phyloP scores from a whole-genome alignment of 371 early-diverging fungal genomes.

The Syncephalastrum racemosum region DNA sequence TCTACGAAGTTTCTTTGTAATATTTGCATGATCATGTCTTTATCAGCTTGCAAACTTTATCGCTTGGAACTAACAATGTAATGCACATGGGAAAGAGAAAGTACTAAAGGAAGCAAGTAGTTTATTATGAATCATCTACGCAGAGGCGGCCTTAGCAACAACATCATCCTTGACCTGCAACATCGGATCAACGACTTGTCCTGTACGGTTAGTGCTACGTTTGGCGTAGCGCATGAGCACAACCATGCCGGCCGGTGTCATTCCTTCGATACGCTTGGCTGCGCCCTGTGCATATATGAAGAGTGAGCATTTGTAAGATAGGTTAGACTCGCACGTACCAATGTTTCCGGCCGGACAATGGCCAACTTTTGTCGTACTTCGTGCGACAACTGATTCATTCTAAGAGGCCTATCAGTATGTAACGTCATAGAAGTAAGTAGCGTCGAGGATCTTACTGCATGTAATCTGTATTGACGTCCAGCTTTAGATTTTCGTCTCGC shows the following conservation, averaged over 20 bases:
- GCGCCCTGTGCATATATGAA: slow-evolving; percentile 55
- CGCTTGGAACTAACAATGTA: too few relatives aligned
- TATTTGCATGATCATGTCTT: too few relatives aligned
- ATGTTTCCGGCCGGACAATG: slow-evolving; percentile 69
- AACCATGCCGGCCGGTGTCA: slow-evolving; percentile 79
- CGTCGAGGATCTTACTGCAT: not conserved
- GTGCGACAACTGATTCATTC: slow-evolving; percentile 67
- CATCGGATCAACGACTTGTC: too few relatives aligned
- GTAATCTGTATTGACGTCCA: slow-evolving; percentile 72
- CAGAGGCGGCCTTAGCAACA: too few relatives aligned
- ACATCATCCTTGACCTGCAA: too few relatives aligned
- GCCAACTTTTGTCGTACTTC: slow-evolving; percentile 73
- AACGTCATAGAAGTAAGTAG: not conserved
- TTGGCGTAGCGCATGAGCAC: slow-evolving; percentile 65
- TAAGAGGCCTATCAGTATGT: slow-evolving; percentile 9
- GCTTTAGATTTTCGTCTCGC: slow-evolving; percentile 64
- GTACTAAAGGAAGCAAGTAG: too few relatives aligned
- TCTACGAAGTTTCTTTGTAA: too few relatives aligned
- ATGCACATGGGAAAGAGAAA: too few relatives aligned
- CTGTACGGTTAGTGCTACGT: slow-evolving; percentile 6
- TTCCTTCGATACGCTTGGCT: slow-evolving; percentile 83
- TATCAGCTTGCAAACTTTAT: too few relatives aligned
- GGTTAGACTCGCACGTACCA: slow-evolving; percentile 39
- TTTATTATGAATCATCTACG: too few relatives aligned
- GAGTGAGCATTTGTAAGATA: not conserved